Percentiles rank a stretch among this genome's conserved stretches.
phyloP scores from a whole-genome alignment of 148 eudicot genomes.

The Silene uniflora region DNA sequence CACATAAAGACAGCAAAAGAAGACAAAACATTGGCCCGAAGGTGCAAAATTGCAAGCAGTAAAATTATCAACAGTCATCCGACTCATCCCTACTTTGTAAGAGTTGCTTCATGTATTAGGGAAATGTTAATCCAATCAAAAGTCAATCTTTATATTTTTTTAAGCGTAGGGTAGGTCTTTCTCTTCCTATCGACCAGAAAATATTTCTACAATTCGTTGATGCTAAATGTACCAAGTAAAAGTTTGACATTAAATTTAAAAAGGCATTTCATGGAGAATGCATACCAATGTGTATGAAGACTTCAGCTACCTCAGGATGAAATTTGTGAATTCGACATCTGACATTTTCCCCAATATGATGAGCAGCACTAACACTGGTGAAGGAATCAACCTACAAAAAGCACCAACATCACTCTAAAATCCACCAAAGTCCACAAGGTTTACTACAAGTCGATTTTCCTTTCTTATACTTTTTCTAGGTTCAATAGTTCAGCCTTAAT shows the following conservation, averaged over 20 bases:
- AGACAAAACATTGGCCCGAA: not conserved
- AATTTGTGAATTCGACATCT: constrained; percentile 57
- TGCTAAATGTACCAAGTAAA: not conserved
- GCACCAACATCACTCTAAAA: constrained; percentile 15
- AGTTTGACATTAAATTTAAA: not conserved
- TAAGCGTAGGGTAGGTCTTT: no score
- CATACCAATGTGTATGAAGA: constrained; percentile 93
- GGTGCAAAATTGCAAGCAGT: no score
- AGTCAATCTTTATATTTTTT: not conserved
- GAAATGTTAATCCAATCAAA: not conserved
- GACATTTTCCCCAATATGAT: constrained; percentile 85
- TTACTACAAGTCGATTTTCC: no score
- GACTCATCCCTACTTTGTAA: no score
- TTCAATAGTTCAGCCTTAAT: not conserved
- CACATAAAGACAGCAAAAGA: not conserved
- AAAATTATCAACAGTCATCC: no score
- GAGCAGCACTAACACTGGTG: constrained; percentile 91
- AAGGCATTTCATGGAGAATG: not conserved
- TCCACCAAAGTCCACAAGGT: no score
- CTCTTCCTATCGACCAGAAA: no score
- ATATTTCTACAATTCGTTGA: not conserved
- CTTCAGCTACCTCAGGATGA: constrained; percentile 89
- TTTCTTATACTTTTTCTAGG: no score
- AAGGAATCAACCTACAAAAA: constrained; percentile 85
- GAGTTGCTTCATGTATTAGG: no score